These are phyloP conservation scores for Clausena lansium DNA, from an alignment of 345 rosid genomes.

Conservation along the genomic window DNA sequence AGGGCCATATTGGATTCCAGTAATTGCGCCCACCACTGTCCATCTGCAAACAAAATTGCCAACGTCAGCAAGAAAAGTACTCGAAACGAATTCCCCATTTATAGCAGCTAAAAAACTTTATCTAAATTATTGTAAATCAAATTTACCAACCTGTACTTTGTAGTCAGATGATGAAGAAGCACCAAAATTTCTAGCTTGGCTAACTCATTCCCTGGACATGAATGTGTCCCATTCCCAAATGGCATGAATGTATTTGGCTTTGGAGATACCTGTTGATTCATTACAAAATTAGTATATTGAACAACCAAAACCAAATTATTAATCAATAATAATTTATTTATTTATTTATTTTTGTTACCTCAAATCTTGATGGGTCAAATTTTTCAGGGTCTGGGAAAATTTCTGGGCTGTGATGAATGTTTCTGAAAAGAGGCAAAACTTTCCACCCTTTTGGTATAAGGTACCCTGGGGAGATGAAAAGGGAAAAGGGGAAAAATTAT, in stretches of 20 bases:
- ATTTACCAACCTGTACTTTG: conserved; percentile 73
- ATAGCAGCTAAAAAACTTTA: neutral
- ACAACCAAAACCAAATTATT: neutral
- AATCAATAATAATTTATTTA: neutral
- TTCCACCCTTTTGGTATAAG: conserved; percentile 97
- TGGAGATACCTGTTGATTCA: conserved; percentile 54
- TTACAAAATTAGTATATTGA: neutral
- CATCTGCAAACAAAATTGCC: conserved; percentile 50
- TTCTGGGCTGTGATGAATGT: conserved; percentile 80
- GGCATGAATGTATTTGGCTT: conserved; percentile 89
- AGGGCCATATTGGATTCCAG: conserved; percentile 80
- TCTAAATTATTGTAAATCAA: neutral
- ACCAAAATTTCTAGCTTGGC: conserved; percentile 78
- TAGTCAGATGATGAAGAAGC: conserved; percentile 86
- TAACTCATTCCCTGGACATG: conserved; percentile 89
- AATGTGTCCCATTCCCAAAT: conserved; percentile 83
- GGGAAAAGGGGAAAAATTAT: neutral
- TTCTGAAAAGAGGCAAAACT: conserved; percentile 82
- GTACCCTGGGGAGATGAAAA: conserved; percentile 48
- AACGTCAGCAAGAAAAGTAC: conserved; percentile 26
- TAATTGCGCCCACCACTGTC: conserved; percentile 45
- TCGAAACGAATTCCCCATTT: conserved; percentile 13
- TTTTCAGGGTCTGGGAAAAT: conserved; percentile 60
- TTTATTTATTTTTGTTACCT: conserved; percentile 39
- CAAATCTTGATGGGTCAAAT: conserved; percentile 86